A percentile compares a stretch with the other conserved stretches of the same genome.
Conservation (phyloP, 352 stramenopile genomes). For the Phytophthora capsici region DNA sequence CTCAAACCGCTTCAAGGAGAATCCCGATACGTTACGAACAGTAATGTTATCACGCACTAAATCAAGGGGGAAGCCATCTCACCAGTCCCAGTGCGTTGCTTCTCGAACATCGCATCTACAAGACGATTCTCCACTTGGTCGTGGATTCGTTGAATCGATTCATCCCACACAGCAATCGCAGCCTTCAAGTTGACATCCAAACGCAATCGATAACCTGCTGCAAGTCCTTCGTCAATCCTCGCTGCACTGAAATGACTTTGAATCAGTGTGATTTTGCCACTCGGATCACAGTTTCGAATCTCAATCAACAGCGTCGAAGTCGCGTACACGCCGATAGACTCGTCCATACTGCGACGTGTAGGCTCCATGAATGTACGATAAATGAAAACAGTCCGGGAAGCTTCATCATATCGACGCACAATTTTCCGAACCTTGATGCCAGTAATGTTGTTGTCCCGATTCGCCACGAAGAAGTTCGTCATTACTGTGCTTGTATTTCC, state of each 20-base stretch:
- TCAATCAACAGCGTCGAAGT: constrained; percentile 7
- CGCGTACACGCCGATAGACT: background rate
- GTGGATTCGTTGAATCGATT: constrained; percentile 12
- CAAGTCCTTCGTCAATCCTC: constrained; percentile 8
- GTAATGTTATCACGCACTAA: background rate
- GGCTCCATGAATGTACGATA: constrained; percentile 4
- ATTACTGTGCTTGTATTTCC: background rate
- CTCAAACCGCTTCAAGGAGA: no score
- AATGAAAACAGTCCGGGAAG: constrained; percentile 6
- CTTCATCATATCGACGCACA: constrained; percentile 7
- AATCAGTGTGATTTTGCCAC: background rate
- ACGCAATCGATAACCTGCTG: background rate
- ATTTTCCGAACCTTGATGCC: constrained; percentile 4
- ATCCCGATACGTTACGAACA: no score
- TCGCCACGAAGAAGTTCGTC: background rate
- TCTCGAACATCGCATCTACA: background rate
- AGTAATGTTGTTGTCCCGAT: no score
- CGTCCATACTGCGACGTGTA: background rate
- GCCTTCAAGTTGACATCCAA: constrained; percentile 3
- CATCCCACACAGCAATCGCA: constrained; percentile 9
- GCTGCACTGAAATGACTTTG: constrained; percentile 9
- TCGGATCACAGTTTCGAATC: background rate
- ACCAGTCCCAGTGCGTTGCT: background rate
- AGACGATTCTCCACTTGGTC: background rate
- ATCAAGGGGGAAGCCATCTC: background rate